These are phyloP conservation scores for Elasticomyces elasticus DNA, from an alignment of 495 filamentous ascomycete genomes.

Conservation along the genomic window DNA sequence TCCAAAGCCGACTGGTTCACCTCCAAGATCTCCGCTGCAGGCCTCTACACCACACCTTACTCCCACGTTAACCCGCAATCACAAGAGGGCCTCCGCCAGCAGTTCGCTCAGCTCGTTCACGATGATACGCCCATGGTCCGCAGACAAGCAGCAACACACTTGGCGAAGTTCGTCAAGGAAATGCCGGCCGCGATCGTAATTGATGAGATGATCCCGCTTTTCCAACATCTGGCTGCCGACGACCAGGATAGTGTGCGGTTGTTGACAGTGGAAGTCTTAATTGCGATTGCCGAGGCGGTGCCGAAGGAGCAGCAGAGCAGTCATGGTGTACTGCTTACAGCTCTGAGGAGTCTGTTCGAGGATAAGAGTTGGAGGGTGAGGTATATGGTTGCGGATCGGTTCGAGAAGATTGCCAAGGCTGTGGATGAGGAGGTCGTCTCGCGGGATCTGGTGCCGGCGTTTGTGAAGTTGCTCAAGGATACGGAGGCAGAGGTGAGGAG, in stretches of 20 bases:
- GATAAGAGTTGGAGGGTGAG: conserved; percentile 98
- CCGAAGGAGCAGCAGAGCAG: conserved; percentile 96
- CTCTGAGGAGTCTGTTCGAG: conserved; percentile 84
- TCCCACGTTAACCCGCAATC: conserved; percentile 70
- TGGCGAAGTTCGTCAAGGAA: conserved; percentile 94
- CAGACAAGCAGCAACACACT: conserved; percentile 87
- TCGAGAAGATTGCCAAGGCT: conserved; percentile 98
- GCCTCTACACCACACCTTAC: conserved; percentile 87
- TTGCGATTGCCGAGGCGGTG: conserved; percentile 91
- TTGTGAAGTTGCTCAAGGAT: conserved; percentile 95
- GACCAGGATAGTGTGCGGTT: conserved; percentile 96
- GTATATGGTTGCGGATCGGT: conserved; percentile 98
- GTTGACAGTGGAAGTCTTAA: conserved; percentile 91
- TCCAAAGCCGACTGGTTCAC: conserved; percentile 99
- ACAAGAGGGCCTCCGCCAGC: conserved; percentile 80
- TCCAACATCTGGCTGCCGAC: conserved; percentile 89
- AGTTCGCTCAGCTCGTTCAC: conserved; percentile 85
- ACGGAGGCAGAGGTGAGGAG: conserved; percentile 95
- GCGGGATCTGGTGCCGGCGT: conserved; percentile 88
- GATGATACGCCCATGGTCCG: conserved; percentile 99
- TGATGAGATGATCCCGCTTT: conserved; percentile 97
- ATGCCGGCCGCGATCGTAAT: conserved; percentile 86
- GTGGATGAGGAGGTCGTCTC: conserved; percentile 94
- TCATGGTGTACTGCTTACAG: conserved; percentile 83
- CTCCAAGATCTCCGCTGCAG: conserved; percentile 95